Evolutionary conservation across 768 basidiomycete genomes (phyloP), one percentile per base, ranked within the genome.

Genomic region (Mycena maculata): DNA sequence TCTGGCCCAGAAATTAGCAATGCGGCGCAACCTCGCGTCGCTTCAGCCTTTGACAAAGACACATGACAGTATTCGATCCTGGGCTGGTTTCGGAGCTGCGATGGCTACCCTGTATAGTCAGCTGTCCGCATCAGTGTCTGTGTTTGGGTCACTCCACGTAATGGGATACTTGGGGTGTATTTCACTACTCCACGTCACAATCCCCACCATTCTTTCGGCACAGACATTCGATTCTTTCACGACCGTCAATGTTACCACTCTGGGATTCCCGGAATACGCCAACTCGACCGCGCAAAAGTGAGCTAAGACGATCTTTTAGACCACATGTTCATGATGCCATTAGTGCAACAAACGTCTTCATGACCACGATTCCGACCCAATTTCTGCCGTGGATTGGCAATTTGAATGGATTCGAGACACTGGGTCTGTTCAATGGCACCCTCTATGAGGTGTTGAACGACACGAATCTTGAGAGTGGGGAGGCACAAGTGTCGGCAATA

Each of bases 51-150:
- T 76, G 15, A 76, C 75, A 22, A 27, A 63, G 22, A 25, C 73
- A 0, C 73, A 75, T 58, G 74, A 75, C 45, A 38, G 67, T 4
- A 3, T 58, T 48, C 18, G 45, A 6, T 65, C 75, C 22, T 76
- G 75, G 75, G 60, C 44, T 28, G 72, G 75, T 1, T 50, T 71
- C 54, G 74, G 74, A 25, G 52, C 67, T 67, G 73, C 75, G 10
- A 0, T 72, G 9, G 20, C 49, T 25, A 12, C 42, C 5, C 47
- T 76, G 10, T 72, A 68, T 67, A 45, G 53, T 9, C 74, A 75
- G 20, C 4, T 39, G n/a, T 13, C 58, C 3, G 58, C 48, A 2
- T 28, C 38, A 11, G 58, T 44, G n/a, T 45, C 28, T 11, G 12
- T 60, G 3, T 15, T 33, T 44, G 44, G 44, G 25, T 23, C 47